These are phyloP conservation scores for Aspergillus fructus DNA, from an alignment of 2,329 filamentous ascomycete genomes.

Conservation along the genomic window DNA sequence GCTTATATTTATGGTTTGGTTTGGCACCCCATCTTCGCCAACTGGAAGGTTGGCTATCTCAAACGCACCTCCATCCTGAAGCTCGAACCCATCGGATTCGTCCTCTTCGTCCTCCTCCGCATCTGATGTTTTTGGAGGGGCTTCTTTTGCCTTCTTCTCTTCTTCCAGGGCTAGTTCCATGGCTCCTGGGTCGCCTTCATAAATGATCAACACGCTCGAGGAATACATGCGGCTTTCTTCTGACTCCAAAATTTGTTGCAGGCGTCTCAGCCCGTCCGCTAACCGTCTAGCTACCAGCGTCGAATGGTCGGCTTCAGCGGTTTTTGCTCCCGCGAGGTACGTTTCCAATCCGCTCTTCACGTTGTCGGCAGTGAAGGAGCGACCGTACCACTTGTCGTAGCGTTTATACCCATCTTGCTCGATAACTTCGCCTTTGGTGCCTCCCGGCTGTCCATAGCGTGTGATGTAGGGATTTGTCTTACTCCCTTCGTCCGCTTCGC, in stretches of 20 bases:
- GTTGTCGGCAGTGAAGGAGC: slow-evolving; percentile 56
- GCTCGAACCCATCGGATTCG: slow-evolving; percentile 11
- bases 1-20: slow-evolving; percentile 35
- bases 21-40: slow-evolving; percentile 26
- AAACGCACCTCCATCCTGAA: slow-evolving; percentile 30
- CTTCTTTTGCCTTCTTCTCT: slow-evolving; percentile 38
- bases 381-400: slow-evolving; percentile 67
- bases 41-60: slow-evolving; percentile 33
- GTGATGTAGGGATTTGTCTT: slow-evolving; percentile 36
- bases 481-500: slow-evolving; percentile 30
- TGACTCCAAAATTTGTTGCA: slow-evolving; percentile 52
- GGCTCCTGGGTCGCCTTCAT: slow-evolving; percentile 62
- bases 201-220: slow-evolving; percentile 64
- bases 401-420: slow-evolving; percentile 55
- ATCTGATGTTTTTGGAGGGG: slow-evolving; percentile 32
- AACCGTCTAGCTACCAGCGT: slow-evolving; percentile 44
- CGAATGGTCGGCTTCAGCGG: slow-evolving; percentile 43
- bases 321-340: slow-evolving; percentile 52
- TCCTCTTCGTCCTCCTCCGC: slow-evolving; percentile 30
- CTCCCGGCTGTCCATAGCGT: slow-evolving; percentile 49
- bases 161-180: slow-evolving; percentile 51
- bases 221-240: slow-evolving; percentile 68
- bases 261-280: slow-evolving; percentile 40
- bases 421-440: slow-evolving; percentile 43
- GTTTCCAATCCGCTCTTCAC: slow-evolving; percentile 59